Evolutionary conservation across 805 yeast genomes (phyloP), one percentile per base, ranked within the genome.

Genomic region (Barnettozyma sp.): DNA sequence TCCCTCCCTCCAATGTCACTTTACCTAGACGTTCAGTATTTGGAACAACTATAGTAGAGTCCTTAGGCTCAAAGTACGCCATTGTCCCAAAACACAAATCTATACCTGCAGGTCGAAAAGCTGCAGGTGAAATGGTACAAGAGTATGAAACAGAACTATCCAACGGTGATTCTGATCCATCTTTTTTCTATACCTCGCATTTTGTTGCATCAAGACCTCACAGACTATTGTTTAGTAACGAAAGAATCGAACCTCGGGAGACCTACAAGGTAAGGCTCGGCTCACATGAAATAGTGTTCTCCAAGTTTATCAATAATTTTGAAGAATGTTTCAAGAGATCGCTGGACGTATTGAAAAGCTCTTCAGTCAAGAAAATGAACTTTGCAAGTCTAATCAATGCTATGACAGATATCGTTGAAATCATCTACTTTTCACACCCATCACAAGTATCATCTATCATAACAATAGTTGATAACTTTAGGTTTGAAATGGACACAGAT

Each of bases 11-110:
- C 2, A 37, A 44, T 28, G 24, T 28, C 3, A 28, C 38, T 5
- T 39, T 42, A 2, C 50, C 52, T 15, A 45, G 53, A 26, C 27
- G 33, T 5, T 50, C 43, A 6, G 39, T 36, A 8, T 22, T 30
- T 13, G 42, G 52, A 2, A 49, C 53, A 2, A 36, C 42, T 3
- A 42, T 51, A 2, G 33, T 23, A 33, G 55, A 51, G 34, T 41
- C 45, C 3, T 7, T 45, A 16, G 40, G 51, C 25, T 34, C 40
- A 13, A 44, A 41, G 17, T 48, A 40, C 27, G 46, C 54, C 4
- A 13, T 48, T 4, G 32, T 50, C 3, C 30, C 30, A 4, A 40
- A 24, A 20, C 39, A 37, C 16, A 26, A 19, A 8, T 21, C 35
- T 22, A 10, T 23, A 12, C 28, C 26, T 18, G 7, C n/a, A n/a